Base-by-base conservation (phyloP, 1,284 basidiomycete genomes). In the Ustilago cynodontis region DNA sequence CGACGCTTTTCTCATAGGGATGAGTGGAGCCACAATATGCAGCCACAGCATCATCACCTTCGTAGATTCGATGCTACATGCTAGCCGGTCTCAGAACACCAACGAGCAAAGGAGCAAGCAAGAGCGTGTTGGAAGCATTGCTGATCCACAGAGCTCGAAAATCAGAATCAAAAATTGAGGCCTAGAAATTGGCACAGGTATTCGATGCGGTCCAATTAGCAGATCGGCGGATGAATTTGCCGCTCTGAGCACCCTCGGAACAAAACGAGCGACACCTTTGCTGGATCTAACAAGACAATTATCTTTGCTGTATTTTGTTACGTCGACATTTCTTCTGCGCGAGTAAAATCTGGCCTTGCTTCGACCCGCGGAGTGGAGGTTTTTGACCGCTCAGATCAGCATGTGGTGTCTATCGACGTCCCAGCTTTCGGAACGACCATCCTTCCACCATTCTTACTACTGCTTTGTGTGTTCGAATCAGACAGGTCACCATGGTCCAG, bases 201-300 rank as follows among this genome's bases (percentile, higher is more conserved):
- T 14, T 6, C 1, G 47, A 49, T 49, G 47, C 47, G 47, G 47
- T 49, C 24, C 22, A 49, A 26, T 49, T 28, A 49, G 47, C 47
- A 49, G 24, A 49, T n/a, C 47, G 47, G 47, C 47, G 47, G 28
- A 49, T 49, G 47, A 49, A 18, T 43, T 49, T 28, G 24, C 14
- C 26, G 10, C 26, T 49, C 24, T 49, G 47, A 28, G 5, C 47
- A 52, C n/a, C n/a, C n/a, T n/a, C n/a, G n/a, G 31, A 33, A 33
- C 31, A 33, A 33, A 33, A 11, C 11, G 31, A 33, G 31, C 11
- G 11, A 33, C 31, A 33, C 5, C 6, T 33, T 33, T 33, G 31
- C 31, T 33, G 6, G 31, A 8, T 37, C 35, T 37, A 37, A 37
- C 35, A 37, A 8, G 3, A 9, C n/a, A 9, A 11, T 8, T 10